phyloP scores from a whole-genome alignment of 768 basidiomycete genomes.

The Vararia minispora region DNA sequence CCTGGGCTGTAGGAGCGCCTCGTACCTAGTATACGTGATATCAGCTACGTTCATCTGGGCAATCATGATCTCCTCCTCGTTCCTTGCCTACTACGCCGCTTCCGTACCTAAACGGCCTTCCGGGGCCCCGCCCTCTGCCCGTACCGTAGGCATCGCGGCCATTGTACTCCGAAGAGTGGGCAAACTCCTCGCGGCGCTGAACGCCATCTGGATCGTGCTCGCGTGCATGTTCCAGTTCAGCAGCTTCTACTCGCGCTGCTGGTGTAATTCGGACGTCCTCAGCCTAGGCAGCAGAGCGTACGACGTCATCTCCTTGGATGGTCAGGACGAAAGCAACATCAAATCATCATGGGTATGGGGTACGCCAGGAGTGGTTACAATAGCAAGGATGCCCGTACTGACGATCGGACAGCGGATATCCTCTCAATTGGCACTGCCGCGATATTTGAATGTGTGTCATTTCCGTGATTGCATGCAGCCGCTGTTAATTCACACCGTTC shows the following conservation, averaged over 20 bases:
- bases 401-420: too few species aligned
- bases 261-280: constrained; percentile 19
- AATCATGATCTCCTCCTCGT: neutral
- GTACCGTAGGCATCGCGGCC: constrained; percentile 6
- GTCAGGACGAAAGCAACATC: neutral
- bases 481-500: too few species aligned
- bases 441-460: too few species aligned
- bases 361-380: too few species aligned
- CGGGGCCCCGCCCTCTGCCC: too few species aligned
- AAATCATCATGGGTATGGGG: neutral
- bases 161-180: constrained; percentile 18
- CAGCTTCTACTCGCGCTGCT: constrained; percentile 19
- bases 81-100: neutral
- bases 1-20: constrained; percentile 2
- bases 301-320: neutral
- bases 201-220: constrained; percentile 18
- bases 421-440: too few species aligned
- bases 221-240: constrained; percentile 22
- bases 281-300: neutral
- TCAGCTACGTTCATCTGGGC: constrained; percentile 1
- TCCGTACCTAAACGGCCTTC: too few species aligned
- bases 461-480: too few species aligned
- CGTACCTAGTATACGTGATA: constrained; percentile 6
- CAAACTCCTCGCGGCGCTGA: constrained; percentile 20
- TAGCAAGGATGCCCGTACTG: too few species aligned